Conservation (phyloP, 345 rosid genomes). For the Firmiana major region DNA sequence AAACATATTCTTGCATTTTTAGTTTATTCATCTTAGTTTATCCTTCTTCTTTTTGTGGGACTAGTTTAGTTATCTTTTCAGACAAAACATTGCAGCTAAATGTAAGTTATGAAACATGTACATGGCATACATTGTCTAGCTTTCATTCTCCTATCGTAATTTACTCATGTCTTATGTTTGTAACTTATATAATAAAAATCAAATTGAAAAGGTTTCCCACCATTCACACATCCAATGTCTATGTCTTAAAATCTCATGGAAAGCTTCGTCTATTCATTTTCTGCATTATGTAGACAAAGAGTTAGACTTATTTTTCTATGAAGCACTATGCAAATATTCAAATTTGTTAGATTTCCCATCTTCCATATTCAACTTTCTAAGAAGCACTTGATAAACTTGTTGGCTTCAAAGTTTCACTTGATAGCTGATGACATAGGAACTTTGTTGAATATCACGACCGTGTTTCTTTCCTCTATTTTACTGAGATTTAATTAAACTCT, state of each 20-base stretch:
- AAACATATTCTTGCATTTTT: not conserved
- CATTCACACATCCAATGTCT: not conserved
- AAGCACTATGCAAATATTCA: not conserved
- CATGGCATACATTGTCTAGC: not conserved
- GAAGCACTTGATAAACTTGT: not conserved
- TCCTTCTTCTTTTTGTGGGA: not conserved
- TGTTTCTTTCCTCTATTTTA: not conserved
- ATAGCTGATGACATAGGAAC: not conserved
- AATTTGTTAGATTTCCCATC: not conserved
- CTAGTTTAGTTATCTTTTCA: not conserved
- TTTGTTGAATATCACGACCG: not conserved
- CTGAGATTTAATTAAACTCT: constrained; percentile 8
- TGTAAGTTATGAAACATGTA: not conserved
- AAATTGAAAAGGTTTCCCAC: not conserved
- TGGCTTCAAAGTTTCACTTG: not conserved
- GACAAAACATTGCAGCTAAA: not conserved
- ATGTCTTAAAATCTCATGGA: constrained; percentile 1
- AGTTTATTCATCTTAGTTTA: not conserved
- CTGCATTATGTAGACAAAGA: not conserved
- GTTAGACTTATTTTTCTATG: not conserved
- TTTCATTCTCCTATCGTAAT: not conserved
- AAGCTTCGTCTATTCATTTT: not conserved
- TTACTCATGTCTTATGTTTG: not conserved
- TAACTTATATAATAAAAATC: not conserved
- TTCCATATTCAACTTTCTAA: not conserved